Evolutionary conservation across 805 yeast genomes (phyloP).

Genomic region (Metschnikowia gruessii): DNA sequence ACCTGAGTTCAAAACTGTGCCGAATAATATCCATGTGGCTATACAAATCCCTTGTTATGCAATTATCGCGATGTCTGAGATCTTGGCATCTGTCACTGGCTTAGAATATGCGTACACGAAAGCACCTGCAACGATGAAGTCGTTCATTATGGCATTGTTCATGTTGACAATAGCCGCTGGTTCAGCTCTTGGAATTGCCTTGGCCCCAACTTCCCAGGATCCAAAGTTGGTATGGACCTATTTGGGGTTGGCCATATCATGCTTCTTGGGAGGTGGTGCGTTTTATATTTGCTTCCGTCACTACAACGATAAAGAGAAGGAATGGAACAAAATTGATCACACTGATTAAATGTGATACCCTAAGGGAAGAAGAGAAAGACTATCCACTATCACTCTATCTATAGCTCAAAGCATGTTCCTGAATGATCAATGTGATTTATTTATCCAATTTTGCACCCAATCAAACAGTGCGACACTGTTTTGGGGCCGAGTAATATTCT

Average conservation of each 20-base stretch:
- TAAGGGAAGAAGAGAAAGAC: background rate
- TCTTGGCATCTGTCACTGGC: constrained; percentile 18
- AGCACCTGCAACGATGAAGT: constrained; percentile 19
- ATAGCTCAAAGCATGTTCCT: background rate
- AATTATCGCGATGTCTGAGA: constrained; percentile 13
- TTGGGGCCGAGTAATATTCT: background rate
- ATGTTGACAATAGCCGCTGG: constrained; percentile 71
- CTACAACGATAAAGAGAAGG: constrained; percentile 56
- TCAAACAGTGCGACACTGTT: background rate
- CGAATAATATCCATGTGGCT: constrained; percentile 13
- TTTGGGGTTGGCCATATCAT: constrained; percentile 56
- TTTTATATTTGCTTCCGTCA: constrained; percentile 60
- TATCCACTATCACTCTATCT: background rate
- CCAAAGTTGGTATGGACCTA: constrained; percentile 72
- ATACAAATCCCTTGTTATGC: constrained; percentile 15
- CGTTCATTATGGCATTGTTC: constrained; percentile 38
- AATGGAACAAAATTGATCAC: constrained; percentile 50
- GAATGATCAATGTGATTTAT: background rate
- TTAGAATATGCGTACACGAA: constrained; percentile 20
- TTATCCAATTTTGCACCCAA: background rate
- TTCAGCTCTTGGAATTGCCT: constrained; percentile 69
- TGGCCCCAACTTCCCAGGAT: constrained; percentile 50
- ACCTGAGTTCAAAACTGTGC: constrained; percentile 9
- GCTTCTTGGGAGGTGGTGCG: constrained; percentile 53
- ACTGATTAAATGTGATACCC: constrained; percentile 2